Base-by-base conservation (phyloP, 805 yeast genomes). In the Candida germanica region DNA sequence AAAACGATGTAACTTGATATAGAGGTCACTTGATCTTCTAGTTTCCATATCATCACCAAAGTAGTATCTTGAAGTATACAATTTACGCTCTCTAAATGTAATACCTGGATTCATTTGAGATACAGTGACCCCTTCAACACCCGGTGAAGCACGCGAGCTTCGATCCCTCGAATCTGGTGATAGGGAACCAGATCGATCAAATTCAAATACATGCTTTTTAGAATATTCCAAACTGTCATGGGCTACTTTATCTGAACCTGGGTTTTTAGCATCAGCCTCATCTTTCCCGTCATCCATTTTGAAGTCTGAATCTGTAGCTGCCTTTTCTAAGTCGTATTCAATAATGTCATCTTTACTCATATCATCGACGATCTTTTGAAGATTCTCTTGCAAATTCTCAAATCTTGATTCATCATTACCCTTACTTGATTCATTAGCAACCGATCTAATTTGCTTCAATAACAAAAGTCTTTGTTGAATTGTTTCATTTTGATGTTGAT, bases 1-100 rank as follows among this genome's bases (percentile, higher is more conserved):
- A 6, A 77, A 54, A 8, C 71, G 66, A 50, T 89, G 95, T 4
- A 89, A 59, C 35, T 51, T 56, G 26, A 61, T 35, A 35, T 68
- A 68, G 19, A 51, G 35, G 10, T 53, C 56, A 40, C 52, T 51
- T 3, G 59, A 41, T 26, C 60, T 52, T 42, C 75, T 69, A 23
- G 69, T 66, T n/a, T 64, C 69, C 9, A 66, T 61, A 18, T 71
- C 71, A 26, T 67, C 70, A 1, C 83, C 84, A 54, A 83, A 85
- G 45, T 62, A 79, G 50, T 83, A 83, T 38, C 75, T 76, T 26
- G 80, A 75, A 5, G 79, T 75, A 54, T 80, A 83, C 13, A 80
- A 67, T 43, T 79, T 79, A 27, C 76, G 56, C 44, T 79, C 82
- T 48, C 84, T 72, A 40, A 73, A 74, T 0, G 79, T 73, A 20